A percentile compares a stretch with the other conserved stretches of the same genome.
phyloP scores from a whole-genome alignment of 106 monocot species.

The Acanthochlamys bracteata region DNA sequence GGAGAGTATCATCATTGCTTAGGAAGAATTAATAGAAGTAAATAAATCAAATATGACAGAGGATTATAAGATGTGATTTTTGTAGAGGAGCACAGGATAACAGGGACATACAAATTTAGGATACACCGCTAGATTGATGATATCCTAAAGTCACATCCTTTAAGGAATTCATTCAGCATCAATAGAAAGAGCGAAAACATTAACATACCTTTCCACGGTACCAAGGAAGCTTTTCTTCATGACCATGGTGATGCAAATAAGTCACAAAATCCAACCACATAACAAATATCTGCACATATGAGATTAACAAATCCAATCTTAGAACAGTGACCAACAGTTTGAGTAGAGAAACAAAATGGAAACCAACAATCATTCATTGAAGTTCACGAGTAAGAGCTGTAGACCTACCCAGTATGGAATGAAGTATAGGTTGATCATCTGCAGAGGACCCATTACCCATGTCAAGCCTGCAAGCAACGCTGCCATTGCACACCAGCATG shows the following conservation, averaged over 20 bases:
- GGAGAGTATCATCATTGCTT: too few species aligned
- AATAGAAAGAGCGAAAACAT: too few species aligned
- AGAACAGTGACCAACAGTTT: too few species aligned
- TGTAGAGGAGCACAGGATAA: too few species aligned
- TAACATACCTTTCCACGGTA: conserved; percentile 94
- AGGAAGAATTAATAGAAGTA: too few species aligned
- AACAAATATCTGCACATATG: conserved; percentile 43
- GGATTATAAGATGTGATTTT: too few species aligned
- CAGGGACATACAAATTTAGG: too few species aligned
- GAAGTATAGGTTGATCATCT: conserved; percentile 56
- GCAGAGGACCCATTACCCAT: conserved; percentile 27
- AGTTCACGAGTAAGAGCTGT: not conserved
- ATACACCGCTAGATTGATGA: too few species aligned
- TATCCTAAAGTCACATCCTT: too few species aligned
- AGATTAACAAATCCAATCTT: conserved; percentile 31
- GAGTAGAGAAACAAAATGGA: not conserved
- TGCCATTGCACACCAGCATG: conserved; percentile 52
- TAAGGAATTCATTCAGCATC: too few species aligned
- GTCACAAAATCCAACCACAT: conserved; percentile 89
- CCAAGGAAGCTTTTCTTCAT: conserved; percentile 86
- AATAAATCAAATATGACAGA: too few species aligned
- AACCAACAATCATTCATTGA: not conserved
- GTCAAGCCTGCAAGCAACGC: conserved; percentile 38
- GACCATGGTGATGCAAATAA: conserved; percentile 89
- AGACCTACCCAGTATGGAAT: conserved; percentile 53